A percentile compares a stretch with the other conserved stretches of the same genome.
These are phyloP conservation scores for Dendrocalamus latiflorus DNA, from an alignment of 202 grass and related monocot species.

Conservation along the genomic window DNA sequence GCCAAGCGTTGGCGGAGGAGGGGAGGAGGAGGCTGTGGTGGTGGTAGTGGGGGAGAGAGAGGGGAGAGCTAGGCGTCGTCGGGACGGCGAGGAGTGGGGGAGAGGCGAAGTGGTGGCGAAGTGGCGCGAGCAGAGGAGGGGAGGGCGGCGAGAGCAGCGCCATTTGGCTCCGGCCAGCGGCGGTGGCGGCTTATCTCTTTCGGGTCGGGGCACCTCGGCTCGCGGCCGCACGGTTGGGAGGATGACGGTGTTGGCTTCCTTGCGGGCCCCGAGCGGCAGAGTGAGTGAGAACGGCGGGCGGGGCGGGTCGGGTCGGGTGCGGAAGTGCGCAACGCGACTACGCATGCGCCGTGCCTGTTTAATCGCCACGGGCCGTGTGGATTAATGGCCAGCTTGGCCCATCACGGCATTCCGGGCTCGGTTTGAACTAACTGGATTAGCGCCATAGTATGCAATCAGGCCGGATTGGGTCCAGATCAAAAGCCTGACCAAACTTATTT, in stretches of 20 bases:
- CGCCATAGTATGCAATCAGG: not conserved
- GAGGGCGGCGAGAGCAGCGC: constrained; percentile 22
- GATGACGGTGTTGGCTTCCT: not conserved
- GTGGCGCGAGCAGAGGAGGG: not conserved
- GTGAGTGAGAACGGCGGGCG: not conserved
- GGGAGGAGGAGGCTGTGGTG: not conserved
- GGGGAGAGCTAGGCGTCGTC: not conserved
- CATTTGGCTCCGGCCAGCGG: constrained; percentile 48
- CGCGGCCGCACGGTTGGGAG: constrained; percentile 25
- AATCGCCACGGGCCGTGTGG: not conserved
- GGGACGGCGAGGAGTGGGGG: not conserved
- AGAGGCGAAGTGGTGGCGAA: constrained; percentile 5
- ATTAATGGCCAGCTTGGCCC: not conserved
- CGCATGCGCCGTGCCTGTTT: not conserved
- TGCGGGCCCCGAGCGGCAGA: not conserved
- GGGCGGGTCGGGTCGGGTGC: not conserved
- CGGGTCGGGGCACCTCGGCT: constrained; percentile 12
- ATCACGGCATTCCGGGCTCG: not conserved
- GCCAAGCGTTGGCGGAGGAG: not conserved
- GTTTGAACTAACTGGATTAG: not conserved
- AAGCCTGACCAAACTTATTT: not conserved
- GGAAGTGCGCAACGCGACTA: not conserved
- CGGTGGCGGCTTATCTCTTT: constrained; percentile 40
- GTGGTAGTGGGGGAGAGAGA: not conserved
- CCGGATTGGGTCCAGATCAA: not conserved